These are phyloP conservation scores for Colletotrichum chlorophyti DNA, from an alignment of 2,329 filamentous ascomycete species.

Conservation along the genomic window DNA sequence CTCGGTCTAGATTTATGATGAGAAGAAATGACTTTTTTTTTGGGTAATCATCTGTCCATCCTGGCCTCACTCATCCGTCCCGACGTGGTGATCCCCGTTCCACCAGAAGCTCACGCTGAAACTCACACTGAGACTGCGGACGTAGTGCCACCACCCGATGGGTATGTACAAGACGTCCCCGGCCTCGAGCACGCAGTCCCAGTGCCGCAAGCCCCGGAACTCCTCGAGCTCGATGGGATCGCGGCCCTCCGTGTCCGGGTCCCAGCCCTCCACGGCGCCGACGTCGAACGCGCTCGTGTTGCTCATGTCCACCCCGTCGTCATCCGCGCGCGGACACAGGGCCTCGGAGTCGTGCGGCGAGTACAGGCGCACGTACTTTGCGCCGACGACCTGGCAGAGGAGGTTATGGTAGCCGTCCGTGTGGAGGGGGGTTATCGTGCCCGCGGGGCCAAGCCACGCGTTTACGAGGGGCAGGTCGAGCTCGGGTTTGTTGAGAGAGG, in stretches of 20 bases:
- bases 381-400: constrained; percentile 85
- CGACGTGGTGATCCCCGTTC: constrained; percentile 50
- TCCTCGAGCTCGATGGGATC: constrained; percentile 46
- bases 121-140: constrained; percentile 82
- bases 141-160: constrained; percentile 98
- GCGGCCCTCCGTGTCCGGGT: constrained; percentile 40
- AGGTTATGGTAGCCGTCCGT: constrained; percentile 96
- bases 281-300: constrained; percentile 88
- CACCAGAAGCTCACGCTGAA: constrained; percentile 99
- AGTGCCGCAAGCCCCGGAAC: constrained; percentile 68
- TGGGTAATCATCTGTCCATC: background rate
- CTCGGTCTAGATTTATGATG: too few relatives aligned
- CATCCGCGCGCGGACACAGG: constrained; percentile 67
- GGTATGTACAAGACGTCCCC: constrained; percentile 92
- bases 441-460: constrained; percentile 89
- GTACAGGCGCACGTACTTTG: constrained; percentile 92
- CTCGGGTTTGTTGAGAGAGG: constrained; percentile 12
- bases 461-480: constrained; percentile 59
- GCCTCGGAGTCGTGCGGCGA: constrained; percentile 65
- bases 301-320: constrained; percentile 82
- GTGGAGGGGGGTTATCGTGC: constrained; percentile 91
- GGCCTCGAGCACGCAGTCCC: constrained; percentile 79
- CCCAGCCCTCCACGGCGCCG: constrained; percentile 70
- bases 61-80: background rate
- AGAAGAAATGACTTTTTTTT: background rate